Percentiles rank a stretch among this genome's conserved stretches.
Evolutionary conservation across 805 yeast species (phyloP).

Genomic region (Starmera pachycereana): DNA sequence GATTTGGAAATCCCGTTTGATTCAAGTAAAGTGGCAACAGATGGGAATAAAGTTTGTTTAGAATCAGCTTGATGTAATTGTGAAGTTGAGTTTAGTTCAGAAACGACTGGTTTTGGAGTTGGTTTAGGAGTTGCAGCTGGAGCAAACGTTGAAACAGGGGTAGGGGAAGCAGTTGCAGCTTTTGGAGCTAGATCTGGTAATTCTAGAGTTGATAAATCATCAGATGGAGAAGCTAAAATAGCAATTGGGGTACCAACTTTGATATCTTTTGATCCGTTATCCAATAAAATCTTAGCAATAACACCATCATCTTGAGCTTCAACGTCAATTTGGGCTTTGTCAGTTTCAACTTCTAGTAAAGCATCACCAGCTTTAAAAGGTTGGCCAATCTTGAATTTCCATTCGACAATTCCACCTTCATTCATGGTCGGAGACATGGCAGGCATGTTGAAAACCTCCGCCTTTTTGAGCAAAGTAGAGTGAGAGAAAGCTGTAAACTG

Average conservation of each 20-base stretch:
- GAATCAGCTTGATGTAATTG: slow-evolving; percentile 41
- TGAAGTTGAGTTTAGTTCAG: slow-evolving; percentile 7
- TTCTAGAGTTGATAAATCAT: slow-evolving; percentile 58
- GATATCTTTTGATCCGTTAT: slow-evolving; percentile 69
- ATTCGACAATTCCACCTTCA: slow-evolving; percentile 81
- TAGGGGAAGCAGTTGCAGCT: slow-evolving; percentile 14
- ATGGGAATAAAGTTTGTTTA: slow-evolving; percentile 61
- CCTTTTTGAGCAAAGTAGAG: slow-evolving; percentile 14
- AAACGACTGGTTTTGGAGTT: slow-evolving; percentile 6
- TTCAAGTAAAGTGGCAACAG: slow-evolving; percentile 59
- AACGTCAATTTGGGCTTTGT: slow-evolving; percentile 74
- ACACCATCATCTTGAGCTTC: slow-evolving; percentile 91
- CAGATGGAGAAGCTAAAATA: slow-evolving; percentile 77
- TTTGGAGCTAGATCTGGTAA: slow-evolving; percentile 34
- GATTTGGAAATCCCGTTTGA: slow-evolving; percentile 51
- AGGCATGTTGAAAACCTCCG: slow-evolving; percentile 72
- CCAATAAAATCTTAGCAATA: slow-evolving; percentile 59
- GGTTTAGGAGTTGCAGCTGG: slow-evolving; percentile 12
- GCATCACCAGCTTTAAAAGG: slow-evolving; percentile 75
- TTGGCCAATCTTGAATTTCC: slow-evolving; percentile 81
- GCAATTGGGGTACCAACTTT: slow-evolving; percentile 91
- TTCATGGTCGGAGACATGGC: slow-evolving; percentile 99
- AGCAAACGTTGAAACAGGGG: slow-evolving; percentile 14
- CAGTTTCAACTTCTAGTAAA: slow-evolving; percentile 74
- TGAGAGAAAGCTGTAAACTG: slow-evolving; percentile 14